Conservation (phyloP, 768 basidiomycete species). For the Royoungia palumana region DNA sequence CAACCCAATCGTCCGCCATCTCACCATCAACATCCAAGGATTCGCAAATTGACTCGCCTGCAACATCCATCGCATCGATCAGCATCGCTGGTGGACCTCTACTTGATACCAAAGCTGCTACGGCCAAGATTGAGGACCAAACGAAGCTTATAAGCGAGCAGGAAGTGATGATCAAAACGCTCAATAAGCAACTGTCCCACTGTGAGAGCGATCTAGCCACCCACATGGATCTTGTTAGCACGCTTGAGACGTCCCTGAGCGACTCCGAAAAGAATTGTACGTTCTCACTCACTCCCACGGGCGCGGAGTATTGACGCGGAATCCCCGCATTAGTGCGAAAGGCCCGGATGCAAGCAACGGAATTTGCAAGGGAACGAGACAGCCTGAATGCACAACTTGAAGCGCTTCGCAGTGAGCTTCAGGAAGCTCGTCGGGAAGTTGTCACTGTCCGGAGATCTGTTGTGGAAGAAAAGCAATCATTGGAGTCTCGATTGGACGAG, state of each 20-base stretch:
- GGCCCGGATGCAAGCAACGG: constrained; percentile 90
- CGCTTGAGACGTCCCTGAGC: constrained; percentile 79
- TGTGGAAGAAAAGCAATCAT: constrained; percentile 84
- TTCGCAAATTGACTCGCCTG: constrained; percentile 65
- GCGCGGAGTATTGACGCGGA: constrained; percentile 6
- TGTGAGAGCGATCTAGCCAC: constrained; percentile 89
- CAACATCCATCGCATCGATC: constrained; percentile 53
- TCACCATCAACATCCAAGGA: constrained; percentile 65
- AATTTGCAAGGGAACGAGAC: constrained; percentile 84
- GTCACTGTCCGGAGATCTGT: constrained; percentile 72
- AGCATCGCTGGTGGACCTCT: constrained; percentile 35
- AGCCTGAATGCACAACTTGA: constrained; percentile 63
- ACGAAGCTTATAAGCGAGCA: constrained; percentile 77
- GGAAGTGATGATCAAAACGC: constrained; percentile 87
- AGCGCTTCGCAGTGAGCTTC: constrained; percentile 65
- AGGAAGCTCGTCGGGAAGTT: constrained; percentile 78
- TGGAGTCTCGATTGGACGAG: constrained; percentile 80
- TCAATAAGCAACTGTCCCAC: constrained; percentile 92
- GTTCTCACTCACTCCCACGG: constrained; percentile 31
- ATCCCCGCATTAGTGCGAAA: constrained; percentile 65
- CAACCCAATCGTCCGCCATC: constrained; percentile 56
- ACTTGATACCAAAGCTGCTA: constrained; percentile 52
- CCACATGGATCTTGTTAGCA: constrained; percentile 85
- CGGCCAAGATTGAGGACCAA: constrained; percentile 66
- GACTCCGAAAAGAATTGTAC: constrained; percentile 92